Percentiles rank a stretch among this genome's conserved stretches.
These are phyloP conservation scores for Ganoderma leucocontextum DNA, from an alignment of 1,284 basidiomycete genomes.

Conservation along the genomic window DNA sequence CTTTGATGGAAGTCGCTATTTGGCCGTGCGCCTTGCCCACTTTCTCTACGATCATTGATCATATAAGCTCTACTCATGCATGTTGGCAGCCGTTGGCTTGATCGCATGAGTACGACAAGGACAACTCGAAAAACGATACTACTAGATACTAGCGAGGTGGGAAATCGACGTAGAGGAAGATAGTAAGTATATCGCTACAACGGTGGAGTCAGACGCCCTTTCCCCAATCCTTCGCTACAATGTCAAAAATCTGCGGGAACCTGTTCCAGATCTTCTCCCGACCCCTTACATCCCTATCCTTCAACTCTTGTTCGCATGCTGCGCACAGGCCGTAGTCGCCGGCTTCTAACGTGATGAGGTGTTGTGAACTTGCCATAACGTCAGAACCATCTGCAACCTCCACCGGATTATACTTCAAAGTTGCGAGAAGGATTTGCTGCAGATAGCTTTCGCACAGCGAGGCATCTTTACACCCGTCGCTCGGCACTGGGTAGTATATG, in stretches of 20 bases:
- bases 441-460: background rate
- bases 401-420: background rate
- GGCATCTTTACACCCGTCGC: background rate
- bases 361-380: too few species aligned
- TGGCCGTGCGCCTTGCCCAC: too few species aligned
- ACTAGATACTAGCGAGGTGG: too few species aligned
- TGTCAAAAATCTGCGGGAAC: background rate
- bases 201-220: background rate
- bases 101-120: background rate
- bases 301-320: background rate
- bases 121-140: background rate
- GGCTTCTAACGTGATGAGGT: background rate
- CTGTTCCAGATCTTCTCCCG: background rate
- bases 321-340: background rate
- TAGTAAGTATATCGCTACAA: background rate
- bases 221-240: background rate
- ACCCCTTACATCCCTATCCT: background rate
- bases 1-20: too few species aligned
- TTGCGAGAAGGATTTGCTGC: background rate
- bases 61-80: background rate
- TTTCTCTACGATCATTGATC: too few species aligned
- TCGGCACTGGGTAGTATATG: background rate
- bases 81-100: background rate
- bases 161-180: too few species aligned
- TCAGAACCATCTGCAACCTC: background rate